Percentiles rank a stretch among this genome's conserved stretches.
These are phyloP conservation scores for Gastrolobium bilobum DNA, from an alignment of 306 rosid species.

Conservation along the genomic window DNA sequence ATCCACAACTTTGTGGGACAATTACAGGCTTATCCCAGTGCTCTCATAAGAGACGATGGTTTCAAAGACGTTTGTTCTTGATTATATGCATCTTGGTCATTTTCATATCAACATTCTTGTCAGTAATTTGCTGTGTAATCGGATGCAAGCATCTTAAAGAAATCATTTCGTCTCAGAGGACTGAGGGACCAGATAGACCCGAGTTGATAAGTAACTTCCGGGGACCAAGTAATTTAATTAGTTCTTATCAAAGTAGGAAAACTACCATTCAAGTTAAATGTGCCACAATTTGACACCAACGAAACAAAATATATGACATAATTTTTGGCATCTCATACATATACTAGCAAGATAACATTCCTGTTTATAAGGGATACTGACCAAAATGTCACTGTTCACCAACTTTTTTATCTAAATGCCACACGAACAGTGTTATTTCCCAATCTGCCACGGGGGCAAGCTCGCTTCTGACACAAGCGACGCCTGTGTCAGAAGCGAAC, in stretches of 20 bases:
- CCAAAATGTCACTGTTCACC: no score
- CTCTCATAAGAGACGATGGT: conserved; percentile 47
- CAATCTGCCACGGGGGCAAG: no score
- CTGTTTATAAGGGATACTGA: no score
- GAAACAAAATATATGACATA: neutral
- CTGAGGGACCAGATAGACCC: conserved; percentile 47
- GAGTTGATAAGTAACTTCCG: conserved; percentile 47
- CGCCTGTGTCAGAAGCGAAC: no score
- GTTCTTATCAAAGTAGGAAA: neutral
- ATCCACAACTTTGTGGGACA: conserved; percentile 61
- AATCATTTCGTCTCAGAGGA: conserved; percentile 50
- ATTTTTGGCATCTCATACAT: neutral
- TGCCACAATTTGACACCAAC: neutral
- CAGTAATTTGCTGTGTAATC: conserved; percentile 60
- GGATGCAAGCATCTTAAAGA: conserved; percentile 53
- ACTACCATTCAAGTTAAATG: neutral
- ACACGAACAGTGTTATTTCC: no score
- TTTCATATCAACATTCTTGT: conserved; percentile 57
- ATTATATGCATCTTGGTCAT: conserved; percentile 54
- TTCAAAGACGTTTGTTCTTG: conserved; percentile 49
- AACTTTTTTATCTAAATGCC: no score
- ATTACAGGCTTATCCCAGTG: conserved; percentile 49
- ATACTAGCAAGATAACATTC: neutral
- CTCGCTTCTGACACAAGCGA: no score
- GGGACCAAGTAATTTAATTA: neutral